Base-by-base conservation (phyloP, 116 monocot genomes). In the Zostera marina region DNA sequence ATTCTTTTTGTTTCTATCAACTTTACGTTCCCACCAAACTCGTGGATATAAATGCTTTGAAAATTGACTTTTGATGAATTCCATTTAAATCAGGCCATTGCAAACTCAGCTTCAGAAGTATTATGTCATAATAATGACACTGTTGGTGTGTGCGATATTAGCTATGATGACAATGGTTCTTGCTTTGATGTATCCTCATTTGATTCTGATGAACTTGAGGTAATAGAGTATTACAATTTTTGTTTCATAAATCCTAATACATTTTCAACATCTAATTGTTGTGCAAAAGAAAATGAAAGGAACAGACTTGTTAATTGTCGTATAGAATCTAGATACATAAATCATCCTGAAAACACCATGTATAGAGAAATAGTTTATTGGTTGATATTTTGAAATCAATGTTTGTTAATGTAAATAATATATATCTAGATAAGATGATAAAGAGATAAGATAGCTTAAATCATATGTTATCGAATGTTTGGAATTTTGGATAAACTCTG, bases 151-250 rank as follows among this genome's bases (percentile, higher is more conserved):
- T 19, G n/a, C 17, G 48, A 48, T 48, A n/a, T 15, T n/a, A 19
- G 17, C 7, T n/a, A 48, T 8, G 48, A 48, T n/a, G 48, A 48
- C n/a, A 48, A 19, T 48, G 48, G 17, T 7, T 16, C 48, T 16
- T 48, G 19, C 48, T 48, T 48, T 48, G 48, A 48, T 16, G n/a
- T 48, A 16, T 48, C 48, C 19, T 48, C 48, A 5, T 0, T 32
- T 48, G 48, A 48, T 48, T 48, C 48, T 48, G 48, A 48, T 19
- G 19, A 15, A 48, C 8, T 16, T 48, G 48, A 48, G 48, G 48
- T 48, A 14, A 32, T 5, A 32, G 5, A 32, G n/a, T 48, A 48
- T n/a, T 16, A 48, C 48, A 48, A 15, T n/a, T 48, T 17, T 16
- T 48, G 8, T 45, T 45, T 11, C 48, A 48, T 48, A 48, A n/a